Evolutionary conservation across 306 rosid genomes (phyloP).

Genomic region (Sphenostylis stenocarpa): DNA sequence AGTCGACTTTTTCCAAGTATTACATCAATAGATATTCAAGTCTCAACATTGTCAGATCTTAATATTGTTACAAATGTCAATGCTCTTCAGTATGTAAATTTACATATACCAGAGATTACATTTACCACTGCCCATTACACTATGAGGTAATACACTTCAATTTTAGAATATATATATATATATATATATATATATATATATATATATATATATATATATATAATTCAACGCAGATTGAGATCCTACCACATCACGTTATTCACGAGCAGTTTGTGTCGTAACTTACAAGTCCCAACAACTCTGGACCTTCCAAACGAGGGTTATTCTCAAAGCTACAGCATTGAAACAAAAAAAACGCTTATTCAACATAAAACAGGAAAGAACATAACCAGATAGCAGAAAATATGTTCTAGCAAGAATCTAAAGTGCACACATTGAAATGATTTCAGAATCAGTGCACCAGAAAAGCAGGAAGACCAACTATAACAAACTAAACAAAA

Average conservation of each 20-base stretch:
- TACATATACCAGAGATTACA: constrained; percentile 55
- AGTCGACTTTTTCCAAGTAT: constrained; percentile 42
- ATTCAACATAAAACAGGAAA: constrained; percentile 14
- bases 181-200: constrained; percentile 37
- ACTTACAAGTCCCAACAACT: constrained; percentile 88
- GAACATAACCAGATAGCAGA: background rate
- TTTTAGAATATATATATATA: constrained; percentile 44
- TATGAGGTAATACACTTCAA: constrained; percentile 47
- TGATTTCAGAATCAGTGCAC: constrained; percentile 1
- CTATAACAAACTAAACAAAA: background rate
- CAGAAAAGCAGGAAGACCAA: background rate
- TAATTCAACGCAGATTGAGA: constrained; percentile 36
- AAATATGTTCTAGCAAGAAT: background rate
- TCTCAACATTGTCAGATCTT: constrained; percentile 38
- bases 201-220: constrained; percentile 39
- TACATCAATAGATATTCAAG: constrained; percentile 53
- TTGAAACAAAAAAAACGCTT: constrained; percentile 32
- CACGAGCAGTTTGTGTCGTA: constrained; percentile 93
- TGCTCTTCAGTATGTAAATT: constrained; percentile 53
- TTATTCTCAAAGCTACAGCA: constrained; percentile 81
- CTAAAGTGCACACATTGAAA: background rate
- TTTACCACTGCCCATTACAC: constrained; percentile 58
- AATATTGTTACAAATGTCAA: constrained; percentile 44
- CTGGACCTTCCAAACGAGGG: constrained; percentile 92
- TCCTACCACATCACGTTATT: constrained; percentile 40